Conservation (phyloP, 345 rosid species). For the Reutealis trisperma region DNA sequence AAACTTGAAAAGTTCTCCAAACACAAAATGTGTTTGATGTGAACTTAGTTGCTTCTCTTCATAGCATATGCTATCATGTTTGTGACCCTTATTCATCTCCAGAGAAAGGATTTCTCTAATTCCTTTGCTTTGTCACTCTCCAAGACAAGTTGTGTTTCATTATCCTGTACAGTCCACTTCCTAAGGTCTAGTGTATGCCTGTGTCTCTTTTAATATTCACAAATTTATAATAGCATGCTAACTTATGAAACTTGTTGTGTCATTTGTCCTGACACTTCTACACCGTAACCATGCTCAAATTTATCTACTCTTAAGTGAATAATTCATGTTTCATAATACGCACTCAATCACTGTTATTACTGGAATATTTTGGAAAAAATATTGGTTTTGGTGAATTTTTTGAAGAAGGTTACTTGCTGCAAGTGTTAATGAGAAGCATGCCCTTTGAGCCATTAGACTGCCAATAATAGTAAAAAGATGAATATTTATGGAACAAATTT, state of each 20-base stretch:
- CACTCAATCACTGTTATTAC: no score
- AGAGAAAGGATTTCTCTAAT: no score
- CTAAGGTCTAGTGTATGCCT: not conserved
- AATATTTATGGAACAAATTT: not conserved
- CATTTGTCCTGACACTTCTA: not conserved
- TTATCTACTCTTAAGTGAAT: no score
- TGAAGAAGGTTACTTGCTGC: no score
- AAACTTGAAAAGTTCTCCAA: no score
- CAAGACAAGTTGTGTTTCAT: not conserved
- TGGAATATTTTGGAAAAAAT: no score
- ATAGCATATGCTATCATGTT: not conserved
- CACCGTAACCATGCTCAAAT: not conserved
- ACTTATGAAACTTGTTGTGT: not conserved
- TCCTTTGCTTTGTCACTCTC: not conserved
- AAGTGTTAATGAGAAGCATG: no score
- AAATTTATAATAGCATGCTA: not conserved
- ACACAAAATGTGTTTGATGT: not conserved
- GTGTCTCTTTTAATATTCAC: not conserved
- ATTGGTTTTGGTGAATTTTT: no score
- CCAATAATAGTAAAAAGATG: not conserved
- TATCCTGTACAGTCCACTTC: not conserved
- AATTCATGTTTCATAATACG: no score
- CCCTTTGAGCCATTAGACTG: not conserved
- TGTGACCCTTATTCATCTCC: not conserved
- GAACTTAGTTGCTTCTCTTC: not conserved